Evolutionary conservation across 495 filamentous ascomycete genomes (phyloP).

Genomic region (Penicillium bovifimosum): DNA sequence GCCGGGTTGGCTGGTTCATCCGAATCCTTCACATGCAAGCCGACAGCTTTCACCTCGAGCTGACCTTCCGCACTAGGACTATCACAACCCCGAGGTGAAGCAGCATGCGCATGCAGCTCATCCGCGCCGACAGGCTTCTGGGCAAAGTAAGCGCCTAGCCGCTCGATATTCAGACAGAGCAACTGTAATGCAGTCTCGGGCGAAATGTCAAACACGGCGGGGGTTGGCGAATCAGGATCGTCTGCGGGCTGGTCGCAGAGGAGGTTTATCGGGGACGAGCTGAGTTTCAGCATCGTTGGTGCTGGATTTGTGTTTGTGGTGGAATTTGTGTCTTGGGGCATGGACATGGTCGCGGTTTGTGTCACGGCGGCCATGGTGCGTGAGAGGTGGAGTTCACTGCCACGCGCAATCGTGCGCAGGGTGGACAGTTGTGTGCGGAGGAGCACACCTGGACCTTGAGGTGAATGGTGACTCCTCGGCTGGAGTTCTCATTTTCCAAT

Average conservation of each 20-base stretch:
- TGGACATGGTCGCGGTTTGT: constrained; percentile 8
- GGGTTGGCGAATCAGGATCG: constrained; percentile 7
- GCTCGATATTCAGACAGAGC: constrained; percentile 65
- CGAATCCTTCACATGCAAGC: constrained; percentile 25
- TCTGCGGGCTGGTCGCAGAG: neutral
- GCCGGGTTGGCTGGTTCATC: constrained; percentile 1
- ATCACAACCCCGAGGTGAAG: constrained; percentile 55
- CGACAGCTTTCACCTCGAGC: constrained; percentile 17
- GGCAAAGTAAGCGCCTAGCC: constrained; percentile 63
- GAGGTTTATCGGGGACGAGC: constrained; percentile 1
- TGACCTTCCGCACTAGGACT: constrained; percentile 25
- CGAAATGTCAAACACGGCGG: constrained; percentile 62
- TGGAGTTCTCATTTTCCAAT: constrained; percentile 38
- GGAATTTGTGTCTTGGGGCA: neutral
- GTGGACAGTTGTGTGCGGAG: constrained; percentile 6
- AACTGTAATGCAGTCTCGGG: constrained; percentile 75
- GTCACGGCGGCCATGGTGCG: constrained; percentile 19
- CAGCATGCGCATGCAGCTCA: constrained; percentile 35
- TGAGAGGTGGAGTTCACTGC: constrained; percentile 21
- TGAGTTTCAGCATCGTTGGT: constrained; percentile 14
- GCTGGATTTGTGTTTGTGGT: constrained; percentile 1
- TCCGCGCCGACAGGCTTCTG: constrained; percentile 48
- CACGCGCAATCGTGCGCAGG: constrained; percentile 9
- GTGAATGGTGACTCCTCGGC: constrained; percentile 21
- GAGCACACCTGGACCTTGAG: constrained; percentile 28